Base-by-base conservation (phyloP, 257 asterid genomes). In the Lavandula angustifolia region DNA sequence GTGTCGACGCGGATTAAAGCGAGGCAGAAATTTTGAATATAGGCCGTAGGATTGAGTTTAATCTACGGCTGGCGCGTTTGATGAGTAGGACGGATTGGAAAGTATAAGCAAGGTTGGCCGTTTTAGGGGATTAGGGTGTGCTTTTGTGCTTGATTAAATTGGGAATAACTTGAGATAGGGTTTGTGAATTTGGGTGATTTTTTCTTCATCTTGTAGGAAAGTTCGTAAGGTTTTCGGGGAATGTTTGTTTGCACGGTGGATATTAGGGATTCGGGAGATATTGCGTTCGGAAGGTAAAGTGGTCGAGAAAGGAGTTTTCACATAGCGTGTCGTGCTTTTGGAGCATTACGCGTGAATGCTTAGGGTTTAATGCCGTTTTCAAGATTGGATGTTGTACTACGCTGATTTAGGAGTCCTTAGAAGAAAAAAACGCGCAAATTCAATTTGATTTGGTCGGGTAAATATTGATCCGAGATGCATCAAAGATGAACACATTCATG, bases 401-500 rank as follows among this genome's bases (percentile, higher is more conserved):
- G 33, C 71, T 64, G 82, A 68, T 31, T 0, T 43, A 49, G 64
- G 83, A 73, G 46, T 37, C 10, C 13, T 5, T 58, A 34, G 83
- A 76, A 77, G 12, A 74, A 31, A 78, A 60, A 91, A 84, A 77
- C 40, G n/a, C 7, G 41, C 5, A 46, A 87, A 76, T 75, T 73
- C 18, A 62, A 72, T 31, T 3, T 9, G 72, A 60, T 82, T 82
- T 81, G 73, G n/a, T 18, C 22, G 2, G 69, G 10, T 4, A 79
- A 72, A 44, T 51, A 7, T 57, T 52, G 44, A 31, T 71, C 73
- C 61, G 60, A 82, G 73, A 7, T 54, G 56, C 12, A 38, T n/a
- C 11, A 56, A 91, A 80, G 89, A 82, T 84, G 96, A 85, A 91
- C 92, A 85, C 71, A 29, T 68, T 44, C 40, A 29, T 11, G 13